Percentiles rank a stretch among this genome's conserved stretches.
Conservation (phyloP, 345 rosid species). For the Anastatica hierochuntica region DNA sequence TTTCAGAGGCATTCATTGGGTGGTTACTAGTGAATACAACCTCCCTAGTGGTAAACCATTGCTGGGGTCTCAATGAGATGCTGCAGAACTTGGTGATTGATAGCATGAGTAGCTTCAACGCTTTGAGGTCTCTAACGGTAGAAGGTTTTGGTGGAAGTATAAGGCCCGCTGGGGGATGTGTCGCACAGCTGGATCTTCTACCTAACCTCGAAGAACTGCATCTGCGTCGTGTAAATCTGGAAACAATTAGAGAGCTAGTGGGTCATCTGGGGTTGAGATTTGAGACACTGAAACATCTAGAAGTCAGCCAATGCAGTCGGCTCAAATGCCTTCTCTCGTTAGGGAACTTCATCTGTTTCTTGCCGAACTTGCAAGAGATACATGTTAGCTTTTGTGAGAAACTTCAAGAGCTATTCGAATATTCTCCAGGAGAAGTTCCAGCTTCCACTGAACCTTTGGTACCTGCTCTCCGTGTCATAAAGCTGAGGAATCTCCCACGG, state of each 20-base stretch:
- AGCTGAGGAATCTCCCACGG: slow-evolving; percentile 26
- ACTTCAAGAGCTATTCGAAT: slow-evolving; percentile 18
- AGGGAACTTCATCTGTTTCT: slow-evolving; percentile 25
- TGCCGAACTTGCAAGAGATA: slow-evolving; percentile 26
- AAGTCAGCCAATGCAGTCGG: slow-evolving; percentile 26
- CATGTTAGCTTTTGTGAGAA: slow-evolving; percentile 27
- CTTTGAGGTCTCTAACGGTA: slow-evolving; percentile 19
- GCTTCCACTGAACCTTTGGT: slow-evolving; percentile 15
- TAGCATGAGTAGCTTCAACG: slow-evolving; percentile 14
- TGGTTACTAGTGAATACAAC: slow-evolving; percentile 23
- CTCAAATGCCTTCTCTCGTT: slow-evolving; percentile 23
- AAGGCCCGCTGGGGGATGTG: slow-evolving; percentile 26
- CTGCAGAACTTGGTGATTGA: slow-evolving; percentile 23
- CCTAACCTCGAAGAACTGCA: slow-evolving; percentile 33
- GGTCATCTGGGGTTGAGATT: slow-evolving; percentile 25
- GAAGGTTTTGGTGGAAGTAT: slow-evolving; percentile 21
- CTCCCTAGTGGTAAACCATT: slow-evolving; percentile 23
- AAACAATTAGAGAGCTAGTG: slow-evolving; percentile 21
- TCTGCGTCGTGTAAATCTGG: slow-evolving; percentile 25
- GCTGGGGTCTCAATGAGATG: slow-evolving; percentile 25
- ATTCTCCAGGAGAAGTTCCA: slow-evolving; percentile 4
- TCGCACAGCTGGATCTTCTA: slow-evolving; percentile 23
- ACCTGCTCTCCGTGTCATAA: slow-evolving; percentile 19
- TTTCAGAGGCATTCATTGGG: slow-evolving; percentile 21
- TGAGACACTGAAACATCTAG: slow-evolving; percentile 15